phyloP scores from a whole-genome alignment of 2,329 filamentous ascomycete species.

The Tolypocladium nubicola region DNA sequence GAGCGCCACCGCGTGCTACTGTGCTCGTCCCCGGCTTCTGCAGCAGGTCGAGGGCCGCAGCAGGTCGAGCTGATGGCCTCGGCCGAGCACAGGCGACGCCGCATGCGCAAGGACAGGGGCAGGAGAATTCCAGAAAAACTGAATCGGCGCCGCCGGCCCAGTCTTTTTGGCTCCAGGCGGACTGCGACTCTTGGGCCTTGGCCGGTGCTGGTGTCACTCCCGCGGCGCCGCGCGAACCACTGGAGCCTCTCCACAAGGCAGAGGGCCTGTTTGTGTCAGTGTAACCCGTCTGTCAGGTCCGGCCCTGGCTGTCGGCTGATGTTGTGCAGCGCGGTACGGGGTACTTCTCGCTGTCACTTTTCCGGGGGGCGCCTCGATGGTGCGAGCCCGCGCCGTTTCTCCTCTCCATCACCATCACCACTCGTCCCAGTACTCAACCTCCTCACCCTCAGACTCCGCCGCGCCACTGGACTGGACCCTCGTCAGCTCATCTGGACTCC shows the following conservation, averaged over 20 bases:
- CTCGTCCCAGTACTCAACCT: background rate
- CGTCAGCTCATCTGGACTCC: background rate
- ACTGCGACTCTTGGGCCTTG: background rate
- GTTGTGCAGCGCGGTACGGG: background rate
- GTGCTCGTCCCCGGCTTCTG: background rate
- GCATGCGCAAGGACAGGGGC: background rate
- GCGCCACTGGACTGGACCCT: background rate
- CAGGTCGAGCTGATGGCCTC: background rate
- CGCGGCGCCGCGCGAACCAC: background rate
- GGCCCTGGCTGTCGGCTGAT: background rate
- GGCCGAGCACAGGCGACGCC: background rate
- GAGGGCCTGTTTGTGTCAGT: too few relatives aligned
- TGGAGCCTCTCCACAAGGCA: background rate
- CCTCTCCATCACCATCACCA: background rate
- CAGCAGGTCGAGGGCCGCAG: too few relatives aligned
- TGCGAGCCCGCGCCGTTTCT: background rate
- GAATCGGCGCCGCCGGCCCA: background rate
- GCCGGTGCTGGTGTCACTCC: background rate
- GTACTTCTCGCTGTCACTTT: constrained; percentile 1
- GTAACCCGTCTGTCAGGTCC: background rate
- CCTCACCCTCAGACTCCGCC: background rate
- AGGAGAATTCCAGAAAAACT: background rate
- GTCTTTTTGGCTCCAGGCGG: background rate
- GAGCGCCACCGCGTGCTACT: too few relatives aligned
- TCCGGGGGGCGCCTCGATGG: background rate